Conservation (phyloP, 139 green algal genomes). For the Volvox africanus region DNA sequence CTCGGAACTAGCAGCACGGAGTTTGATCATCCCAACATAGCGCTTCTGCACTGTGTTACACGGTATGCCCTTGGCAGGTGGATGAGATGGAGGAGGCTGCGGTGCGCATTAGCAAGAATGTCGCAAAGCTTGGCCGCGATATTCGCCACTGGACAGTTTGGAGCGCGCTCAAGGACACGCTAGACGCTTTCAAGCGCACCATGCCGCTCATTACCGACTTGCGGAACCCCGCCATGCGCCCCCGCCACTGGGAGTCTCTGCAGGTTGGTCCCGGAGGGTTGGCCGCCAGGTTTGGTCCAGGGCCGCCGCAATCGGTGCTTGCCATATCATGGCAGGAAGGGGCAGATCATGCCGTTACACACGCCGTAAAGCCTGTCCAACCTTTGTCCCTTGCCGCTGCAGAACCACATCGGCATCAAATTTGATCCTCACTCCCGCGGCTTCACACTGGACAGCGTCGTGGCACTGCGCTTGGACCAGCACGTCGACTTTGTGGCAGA, state of each 20-base stretch:
- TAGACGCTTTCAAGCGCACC: constrained; percentile 92
- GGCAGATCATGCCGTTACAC: no score
- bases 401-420: constrained; percentile 51
- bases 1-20: no score
- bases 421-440: constrained; percentile 77
- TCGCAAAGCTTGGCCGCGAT: constrained; percentile 84
- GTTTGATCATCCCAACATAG: no score
- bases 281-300: no score
- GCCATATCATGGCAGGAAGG: no score
- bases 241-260: constrained; percentile 87
- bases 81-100: constrained; percentile 88
- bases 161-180: constrained; percentile 77
- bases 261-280: constrained; percentile 61
- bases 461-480: constrained; percentile 81
- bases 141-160: constrained; percentile 85
- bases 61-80: constrained; percentile 56
- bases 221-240: constrained; percentile 86
- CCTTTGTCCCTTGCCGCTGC: background rate
- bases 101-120: constrained; percentile 72
- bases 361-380: no score
- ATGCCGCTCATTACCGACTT: constrained; percentile 93
- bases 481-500: constrained; percentile 87
- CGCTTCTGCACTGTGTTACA: no score
- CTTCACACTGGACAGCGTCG: constrained; percentile 87
- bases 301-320: no score